Evolutionary conservation across 306 rosid species (phyloP).

Genomic region (Quercus variabilis): DNA sequence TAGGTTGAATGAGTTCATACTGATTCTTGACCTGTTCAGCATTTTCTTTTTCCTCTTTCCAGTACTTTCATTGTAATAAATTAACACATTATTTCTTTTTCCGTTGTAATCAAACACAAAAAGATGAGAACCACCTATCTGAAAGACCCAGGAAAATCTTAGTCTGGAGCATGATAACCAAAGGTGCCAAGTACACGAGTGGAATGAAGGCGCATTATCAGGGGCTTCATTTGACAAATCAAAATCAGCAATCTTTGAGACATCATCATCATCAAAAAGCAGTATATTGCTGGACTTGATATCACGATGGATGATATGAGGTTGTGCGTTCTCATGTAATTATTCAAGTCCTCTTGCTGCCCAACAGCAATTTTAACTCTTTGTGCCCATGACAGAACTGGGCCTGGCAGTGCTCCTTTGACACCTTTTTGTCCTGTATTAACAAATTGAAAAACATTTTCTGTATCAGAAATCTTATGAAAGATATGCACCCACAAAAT

Average conservation of each 20-base stretch:
- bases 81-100: neutral
- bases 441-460: constrained; percentile 13
- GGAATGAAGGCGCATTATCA: constrained; percentile 81
- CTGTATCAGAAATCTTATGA: neutral
- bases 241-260: constrained; percentile 78
- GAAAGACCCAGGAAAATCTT: constrained; percentile 25
- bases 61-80: neutral
- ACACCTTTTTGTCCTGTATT: constrained; percentile 60
- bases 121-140: neutral
- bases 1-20: neutral
- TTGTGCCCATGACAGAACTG: constrained; percentile 60
- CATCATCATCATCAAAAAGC: constrained; percentile 61
- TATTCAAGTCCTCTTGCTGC: constrained; percentile 79
- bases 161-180: constrained; percentile 92
- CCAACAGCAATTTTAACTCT: constrained; percentile 79
- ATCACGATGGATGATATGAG: constrained; percentile 68
- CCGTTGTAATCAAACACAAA: neutral
- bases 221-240: constrained; percentile 84
- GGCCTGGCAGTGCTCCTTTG: constrained; percentile 68
- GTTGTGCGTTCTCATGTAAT: constrained; percentile 65
- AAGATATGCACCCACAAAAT: neutral
- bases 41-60: neutral
- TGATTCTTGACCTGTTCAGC: neutral
- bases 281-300: constrained; percentile 78
- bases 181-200: constrained; percentile 91